Evolutionary conservation across 306 rosid genomes (phyloP).

Genomic region (Prunus kanzakura): DNA sequence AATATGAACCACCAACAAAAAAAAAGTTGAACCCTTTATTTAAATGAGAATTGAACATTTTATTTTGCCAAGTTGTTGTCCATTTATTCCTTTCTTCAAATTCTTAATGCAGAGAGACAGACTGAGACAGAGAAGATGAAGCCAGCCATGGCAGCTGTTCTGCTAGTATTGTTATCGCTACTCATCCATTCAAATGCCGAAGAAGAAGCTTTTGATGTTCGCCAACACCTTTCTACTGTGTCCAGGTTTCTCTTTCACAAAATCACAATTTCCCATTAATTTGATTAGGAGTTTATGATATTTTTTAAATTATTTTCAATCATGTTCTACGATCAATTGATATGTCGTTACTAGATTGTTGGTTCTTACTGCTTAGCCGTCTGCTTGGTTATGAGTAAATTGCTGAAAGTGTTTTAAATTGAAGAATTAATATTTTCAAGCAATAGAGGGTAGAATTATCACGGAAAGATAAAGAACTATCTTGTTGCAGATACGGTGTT

Average conservation of each 20-base stretch:
- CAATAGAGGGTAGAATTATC: background rate
- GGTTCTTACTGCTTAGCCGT: background rate
- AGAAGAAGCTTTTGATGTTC: slow-evolving; percentile 58
- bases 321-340: background rate
- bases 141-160: slow-evolving; percentile 7
- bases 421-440: background rate
- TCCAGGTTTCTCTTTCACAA: slow-evolving; percentile 47
- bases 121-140: background rate
- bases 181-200: slow-evolving; percentile 33
- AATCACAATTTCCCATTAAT: background rate
- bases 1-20: background rate
- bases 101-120: background rate
- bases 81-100: background rate
- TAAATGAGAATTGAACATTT: background rate
- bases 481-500: slow-evolving; percentile 54
- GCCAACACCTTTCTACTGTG: slow-evolving; percentile 68
- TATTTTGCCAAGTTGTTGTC: background rate
- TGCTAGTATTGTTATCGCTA: slow-evolving; percentile 22
- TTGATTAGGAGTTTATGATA: background rate
- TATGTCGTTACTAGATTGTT: background rate
- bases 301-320: background rate
- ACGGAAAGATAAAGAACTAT: background rate
- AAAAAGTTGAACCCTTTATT: background rate
- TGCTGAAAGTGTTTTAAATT: background rate
- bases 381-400: background rate